Evolutionary conservation across 768 basidiomycete genomes (phyloP), one percentile per base, ranked within the genome.

Genomic region (Lentinus brumalis): DNA sequence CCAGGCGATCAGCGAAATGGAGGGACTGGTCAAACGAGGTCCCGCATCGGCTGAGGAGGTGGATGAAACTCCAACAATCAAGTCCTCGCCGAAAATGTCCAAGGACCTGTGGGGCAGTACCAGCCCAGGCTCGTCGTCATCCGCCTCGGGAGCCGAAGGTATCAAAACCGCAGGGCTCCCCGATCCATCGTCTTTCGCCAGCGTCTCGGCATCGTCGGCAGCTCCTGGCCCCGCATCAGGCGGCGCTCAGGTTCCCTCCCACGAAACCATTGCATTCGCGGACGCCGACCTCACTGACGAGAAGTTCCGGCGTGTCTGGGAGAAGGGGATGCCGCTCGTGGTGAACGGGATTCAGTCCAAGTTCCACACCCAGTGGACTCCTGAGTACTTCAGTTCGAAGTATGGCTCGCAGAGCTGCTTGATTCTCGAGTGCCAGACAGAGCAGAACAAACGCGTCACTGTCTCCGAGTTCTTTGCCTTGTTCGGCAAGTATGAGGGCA

Each of bases 391-490:
- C 73, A 82, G 85, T 16, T 73, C 84, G 53, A 79, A 86, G 63
- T 89, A 90, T 70, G 86, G 84, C 7, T 72, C 78, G 10, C 83
- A 90, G 62, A 76, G 69, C 30, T 88, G 89, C 71, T 77, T 87
- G 53, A 86, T 97, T 58, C 79, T 93, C 15, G 91, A 96, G 71
- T 96, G 93, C 68, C 88, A 94, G 75, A 84, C 81, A 2, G 88
- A 94, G 57, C 70, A 72, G 52, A 89, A 83, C 67, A 82, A 80
- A 63, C 76, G 80, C 9, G 80, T 85, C 6, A 88, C 83, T 0
- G 87, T 98, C 5, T 81, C 78, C 6, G 83, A 89, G 56, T 98
- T 97, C 75, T 97, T 98, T 69, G 75, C 76, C 11, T 72, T 74
- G 74, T 97, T 96, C 71, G 92, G 92, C 58, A 77, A 82, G 52